phyloP scores from a whole-genome alignment of 2,329 filamentous ascomycete species.

The Acrodontium crateriforme region DNA sequence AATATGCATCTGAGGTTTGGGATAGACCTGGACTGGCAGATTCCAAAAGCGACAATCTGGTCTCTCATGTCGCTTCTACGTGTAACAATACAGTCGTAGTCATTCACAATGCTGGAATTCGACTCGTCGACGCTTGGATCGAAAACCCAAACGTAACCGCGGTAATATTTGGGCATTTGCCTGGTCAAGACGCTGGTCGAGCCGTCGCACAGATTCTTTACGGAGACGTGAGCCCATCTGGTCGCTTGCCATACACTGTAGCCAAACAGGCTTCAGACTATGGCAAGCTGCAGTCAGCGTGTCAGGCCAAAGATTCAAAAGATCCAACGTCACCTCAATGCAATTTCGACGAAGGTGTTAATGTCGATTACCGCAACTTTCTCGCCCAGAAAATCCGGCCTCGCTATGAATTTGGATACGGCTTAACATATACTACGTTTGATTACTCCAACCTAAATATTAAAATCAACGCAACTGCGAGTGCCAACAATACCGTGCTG shows the following conservation, averaged over 20 bases:
- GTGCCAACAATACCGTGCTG: slow-evolving; percentile 5
- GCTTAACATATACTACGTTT: slow-evolving; percentile 25
- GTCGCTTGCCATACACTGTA: slow-evolving; percentile 48
- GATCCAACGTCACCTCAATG: slow-evolving; percentile 16
- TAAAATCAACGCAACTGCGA: slow-evolving; percentile 15
- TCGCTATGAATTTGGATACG: slow-evolving; percentile 23
- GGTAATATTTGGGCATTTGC: slow-evolving; percentile 49
- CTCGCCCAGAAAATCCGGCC: slow-evolving; percentile 18
- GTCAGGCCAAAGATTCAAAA: slow-evolving; percentile 8
- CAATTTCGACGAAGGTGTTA: slow-evolving; percentile 23
- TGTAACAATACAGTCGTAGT: slow-evolving; percentile 52
- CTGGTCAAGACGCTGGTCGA: slow-evolving; percentile 48
- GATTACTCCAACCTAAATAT: slow-evolving; percentile 19
- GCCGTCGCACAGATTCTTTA: slow-evolving; percentile 45
- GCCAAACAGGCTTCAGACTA: slow-evolving; percentile 45
- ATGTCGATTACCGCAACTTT: slow-evolving; percentile 25
- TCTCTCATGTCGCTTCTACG: slow-evolving; percentile 42
- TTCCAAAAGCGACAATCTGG: slow-evolving; percentile 38
- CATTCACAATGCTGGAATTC: slow-evolving; percentile 49
- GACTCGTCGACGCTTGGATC: slow-evolving; percentile 47
- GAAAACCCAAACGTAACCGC: slow-evolving; percentile 52
- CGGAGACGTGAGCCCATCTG: slow-evolving; percentile 42
- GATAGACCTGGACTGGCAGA: slow-evolving; percentile 26
- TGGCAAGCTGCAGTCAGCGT: slow-evolving; percentile 27
- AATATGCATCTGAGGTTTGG: slow-evolving; percentile 25